Evolutionary conservation across 2,329 filamentous ascomycete genomes (phyloP), one percentile per base, ranked within the genome.

Genomic region (Penicillium olsonii): DNA sequence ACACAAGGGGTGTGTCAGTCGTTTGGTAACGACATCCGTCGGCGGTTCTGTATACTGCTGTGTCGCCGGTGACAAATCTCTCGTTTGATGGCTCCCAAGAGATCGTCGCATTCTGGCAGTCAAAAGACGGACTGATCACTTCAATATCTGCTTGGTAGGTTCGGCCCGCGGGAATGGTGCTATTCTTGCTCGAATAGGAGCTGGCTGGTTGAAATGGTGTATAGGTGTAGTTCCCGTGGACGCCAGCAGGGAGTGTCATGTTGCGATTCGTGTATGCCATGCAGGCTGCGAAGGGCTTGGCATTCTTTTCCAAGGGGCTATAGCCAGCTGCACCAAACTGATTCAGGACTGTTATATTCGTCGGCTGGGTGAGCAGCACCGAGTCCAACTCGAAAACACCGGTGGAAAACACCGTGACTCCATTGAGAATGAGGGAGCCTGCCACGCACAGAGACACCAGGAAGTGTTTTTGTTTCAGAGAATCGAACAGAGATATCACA

Each of bases 391-490:
- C 46, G n/a, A 49, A 49, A 17, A 49, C 26, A n/a, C 40, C 31
- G 3, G 46, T 49, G 12, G 46, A 49, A 26, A 49, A 39, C 15
- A 49, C 46, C 4, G 40, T 49, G 6, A 44, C n/a, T 4, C 24
- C 41, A 14, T 49, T 37, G 4, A 49, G 35, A 10, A 49, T 26
- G 5, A 44, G 27, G 4, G 46, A 49, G 2, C 46, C 46, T 15
- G 29, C 33, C 10, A 49, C 17, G 18, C 41, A 26, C 17, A 54
- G 33, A 17, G 49, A 54, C 14, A 54, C 52, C 44, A 54, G 17
- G 40, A 37, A 52, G 17, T 54, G 52, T 18, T 29, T 52, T 11
- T 47, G 22, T 19, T 37, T 52, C 8, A 54, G 10, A 10, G 52
- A 52, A 24, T 45, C 19, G 19, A 42, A 52, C 2, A 55, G 41